phyloP scores from a whole-genome alignment of 305 asterid species.

The Fraxinus sp. region DNA sequence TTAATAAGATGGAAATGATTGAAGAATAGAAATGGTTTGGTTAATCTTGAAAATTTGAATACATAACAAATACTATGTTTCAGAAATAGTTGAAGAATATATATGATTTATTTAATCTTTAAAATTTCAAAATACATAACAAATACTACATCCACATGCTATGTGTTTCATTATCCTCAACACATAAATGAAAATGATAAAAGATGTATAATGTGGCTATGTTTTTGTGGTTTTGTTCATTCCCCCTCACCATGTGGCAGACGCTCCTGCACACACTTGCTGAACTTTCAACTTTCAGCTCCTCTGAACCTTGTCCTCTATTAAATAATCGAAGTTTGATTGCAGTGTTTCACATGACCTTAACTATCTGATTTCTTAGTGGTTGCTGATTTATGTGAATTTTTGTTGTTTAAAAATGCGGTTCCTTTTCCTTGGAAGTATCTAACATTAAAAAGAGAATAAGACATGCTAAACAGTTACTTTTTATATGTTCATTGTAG shows the following conservation, averaged over 20 bases:
- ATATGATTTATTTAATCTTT: background rate
- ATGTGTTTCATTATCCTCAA: background rate
- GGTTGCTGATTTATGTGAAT: background rate
- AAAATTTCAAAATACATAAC: background rate
- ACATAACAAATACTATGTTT: background rate
- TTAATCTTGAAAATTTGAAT: background rate
- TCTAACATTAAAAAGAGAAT: background rate
- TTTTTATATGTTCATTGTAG: background rate
- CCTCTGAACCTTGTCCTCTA: background rate
- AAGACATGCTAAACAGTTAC: background rate
- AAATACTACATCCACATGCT: too few relatives aligned
- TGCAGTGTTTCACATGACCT: background rate
- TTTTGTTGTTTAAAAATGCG: background rate
- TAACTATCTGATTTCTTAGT: background rate
- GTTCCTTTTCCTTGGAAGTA: background rate
- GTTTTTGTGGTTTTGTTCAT: background rate
- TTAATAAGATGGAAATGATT: background rate
- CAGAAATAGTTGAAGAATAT: background rate
- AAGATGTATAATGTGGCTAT: background rate
- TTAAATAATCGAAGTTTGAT: background rate
- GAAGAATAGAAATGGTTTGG: background rate
- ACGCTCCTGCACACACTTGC: background rate
- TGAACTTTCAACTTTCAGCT: constrained; percentile 1
- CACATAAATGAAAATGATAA: background rate
- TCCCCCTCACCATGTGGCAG: background rate